Evolutionary conservation across 148 eudicot genomes (phyloP), one percentile per base, ranked within the genome.

Genomic region (Persicaria maculosa): DNA sequence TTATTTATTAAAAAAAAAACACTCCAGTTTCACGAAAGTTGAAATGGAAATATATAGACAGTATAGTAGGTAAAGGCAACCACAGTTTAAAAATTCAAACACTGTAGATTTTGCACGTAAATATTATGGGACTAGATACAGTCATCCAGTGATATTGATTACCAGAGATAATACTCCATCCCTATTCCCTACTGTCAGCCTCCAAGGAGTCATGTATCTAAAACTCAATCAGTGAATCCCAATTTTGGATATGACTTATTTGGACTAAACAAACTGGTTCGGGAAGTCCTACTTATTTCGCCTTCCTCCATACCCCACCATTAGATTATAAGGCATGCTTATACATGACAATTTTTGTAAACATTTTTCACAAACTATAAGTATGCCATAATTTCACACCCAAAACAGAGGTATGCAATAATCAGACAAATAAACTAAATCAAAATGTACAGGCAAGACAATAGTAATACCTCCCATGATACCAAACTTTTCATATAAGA

Each of bases 401-500:
- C 40, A 31, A 31, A 31, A 31, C 40, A 31, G 40, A 31, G 40
- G 40, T 31, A 31, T 1, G 40, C 40, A 31, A 64, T 72, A 72
- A 22, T 10, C 50, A 15, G 44, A 25, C 11, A 40, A 61, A 15
- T 45, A 45, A 62, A 17, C 52, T 74, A 22, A 45, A 9, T 17
- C 47, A 44, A 19, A 7, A 46, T 16, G 50, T 46, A 70, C 52
- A 74, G 17, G 15, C 22, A 62, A 19, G 40, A 73, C 14, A 46
- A 22, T 31, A 31, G 40, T 31, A 31, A 31, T 85, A 95, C 98
- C 98, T 92, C 86, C 97, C 93, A 95, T 50, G 93, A 81, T 75
- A 88, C 93, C 57, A 95, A 84, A 70, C 77, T 84, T 79, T 79
- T 92, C 92, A 95, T 86, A 72, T 85, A 87, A 46, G 92, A 90